Base-by-base conservation (phyloP, 768 basidiomycete species). In the Amanita polypyramis region DNA sequence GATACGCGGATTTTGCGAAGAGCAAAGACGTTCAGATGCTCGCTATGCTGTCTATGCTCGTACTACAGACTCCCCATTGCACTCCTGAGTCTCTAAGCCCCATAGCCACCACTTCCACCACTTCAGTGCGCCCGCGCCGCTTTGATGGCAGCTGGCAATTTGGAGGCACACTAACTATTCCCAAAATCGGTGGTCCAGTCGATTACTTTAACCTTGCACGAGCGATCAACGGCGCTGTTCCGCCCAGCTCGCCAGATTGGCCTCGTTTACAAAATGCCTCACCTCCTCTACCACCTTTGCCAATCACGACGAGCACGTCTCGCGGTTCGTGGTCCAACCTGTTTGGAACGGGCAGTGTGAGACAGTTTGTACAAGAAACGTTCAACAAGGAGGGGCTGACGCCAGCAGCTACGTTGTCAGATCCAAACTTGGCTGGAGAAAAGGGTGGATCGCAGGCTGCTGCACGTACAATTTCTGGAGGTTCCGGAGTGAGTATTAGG, bases 251-350 rank as follows among this genome's bases (percentile, higher is more conserved):
- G 0, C 74, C 79, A 15, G 63, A 62, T 0, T 78, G 77, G 77
- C 70, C 74, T n/a, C 73, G 73, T 14, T 62, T 73, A 27, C 25
- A 3, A 4, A 27, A 3, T 27, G 7, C 25, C 4, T 27, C 7
- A 14, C 62, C 73, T 0, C 73, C 78, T 11, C 70, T 1, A 55
- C 70, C 9, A 60, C 63, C 15, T 66, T 61, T 8, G 60, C 66
- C 3, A 59, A 65, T 39, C 79, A 49, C 25, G 12, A 7, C 46
- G 29, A 47, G 43, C 29, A 20, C 84, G 2, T 87, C 87, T 2
- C 72, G 79, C 37, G 85, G 79, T 7, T 87, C 88, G 0, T 90
- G 88, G 88, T 83, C 85, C 0, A 88, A 79, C 56, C 58, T 90
- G 9, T 85, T 87, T 59, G 82, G 79, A 51, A 66, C 83, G 0